A percentile compares a stretch with the other conserved stretches of the same genome.
These are phyloP conservation scores for Crucihimalaya himalaica DNA, from an alignment of 345 rosid species.

Conservation along the genomic window DNA sequence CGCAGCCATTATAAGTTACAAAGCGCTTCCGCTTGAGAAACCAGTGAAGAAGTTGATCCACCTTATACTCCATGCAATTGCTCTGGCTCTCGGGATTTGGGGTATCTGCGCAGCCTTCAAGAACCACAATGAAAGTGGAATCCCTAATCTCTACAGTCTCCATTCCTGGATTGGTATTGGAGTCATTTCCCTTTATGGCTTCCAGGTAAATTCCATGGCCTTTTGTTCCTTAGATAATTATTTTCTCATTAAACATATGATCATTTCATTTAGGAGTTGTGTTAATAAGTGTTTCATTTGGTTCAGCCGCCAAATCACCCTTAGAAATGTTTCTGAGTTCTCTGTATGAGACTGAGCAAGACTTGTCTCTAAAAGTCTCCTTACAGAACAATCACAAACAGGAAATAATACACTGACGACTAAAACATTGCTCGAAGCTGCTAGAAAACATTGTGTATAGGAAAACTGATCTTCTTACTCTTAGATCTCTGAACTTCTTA, in stretches of 20 bases:
- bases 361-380: neutral
- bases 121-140: slow-evolving; percentile 76
- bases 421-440: neutral
- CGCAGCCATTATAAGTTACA: slow-evolving; percentile 85
- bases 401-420: neutral
- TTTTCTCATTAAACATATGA: neutral
- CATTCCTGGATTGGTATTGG: slow-evolving; percentile 95
- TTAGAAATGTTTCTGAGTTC: neutral
- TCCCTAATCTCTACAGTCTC: slow-evolving; percentile 85
- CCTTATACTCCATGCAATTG: slow-evolving; percentile 76
- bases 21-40: slow-evolving; percentile 64
- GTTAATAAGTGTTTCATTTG: neutral
- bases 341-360: neutral
- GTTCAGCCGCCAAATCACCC: neutral
- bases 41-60: slow-evolving; percentile 82
- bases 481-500: neutral
- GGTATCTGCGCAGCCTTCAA: slow-evolving; percentile 87
- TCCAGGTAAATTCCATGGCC: slow-evolving; percentile 61
- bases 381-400: neutral
- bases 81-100: slow-evolving; percentile 70
- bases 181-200: slow-evolving; percentile 71
- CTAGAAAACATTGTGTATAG: neutral
- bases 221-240: slow-evolving; percentile 6
- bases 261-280: neutral
- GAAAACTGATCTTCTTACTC: neutral